phyloP scores from a whole-genome alignment of 371 early-diverging fungal species.

The Mucor saturninus region DNA sequence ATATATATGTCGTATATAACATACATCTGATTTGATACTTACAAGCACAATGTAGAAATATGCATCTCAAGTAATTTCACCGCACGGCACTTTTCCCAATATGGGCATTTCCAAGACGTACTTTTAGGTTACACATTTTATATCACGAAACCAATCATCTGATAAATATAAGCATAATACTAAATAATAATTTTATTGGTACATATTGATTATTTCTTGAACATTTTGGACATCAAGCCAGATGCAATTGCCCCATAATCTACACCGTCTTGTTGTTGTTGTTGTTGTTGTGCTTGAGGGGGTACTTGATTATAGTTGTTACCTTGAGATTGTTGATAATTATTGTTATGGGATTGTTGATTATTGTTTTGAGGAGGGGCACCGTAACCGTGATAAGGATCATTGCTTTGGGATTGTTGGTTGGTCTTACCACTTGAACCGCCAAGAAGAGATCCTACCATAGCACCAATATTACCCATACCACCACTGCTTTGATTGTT shows the following conservation, averaged over 20 bases:
- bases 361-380: background rate
- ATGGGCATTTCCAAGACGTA: too few species aligned
- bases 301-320: constrained; percentile 7
- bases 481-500: constrained; percentile 10
- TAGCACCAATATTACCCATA: constrained; percentile 32
- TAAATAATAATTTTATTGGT: background rate
- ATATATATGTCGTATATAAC: too few species aligned
- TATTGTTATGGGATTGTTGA: background rate
- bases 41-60: too few species aligned
- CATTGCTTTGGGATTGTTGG: constrained; percentile 26
- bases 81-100: too few species aligned
- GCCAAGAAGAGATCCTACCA: constrained; percentile 33
- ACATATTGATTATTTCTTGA: constrained; percentile 12
- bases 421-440: constrained; percentile 13
- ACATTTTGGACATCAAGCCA: constrained; percentile 20
- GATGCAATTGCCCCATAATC: constrained; percentile 23
- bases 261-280: constrained; percentile 9
- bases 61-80: too few species aligned
- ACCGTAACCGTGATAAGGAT: background rate
- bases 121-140: too few species aligned
- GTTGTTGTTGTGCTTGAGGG: constrained; percentile 9
- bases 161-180: too few species aligned
- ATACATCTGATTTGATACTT: too few species aligned
- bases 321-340: constrained; percentile 5
- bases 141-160: too few species aligned